A percentile compares a stretch with the other conserved stretches of the same genome.
Conservation (phyloP, 257 asterid species). For the Nicotiana undulata region DNA sequence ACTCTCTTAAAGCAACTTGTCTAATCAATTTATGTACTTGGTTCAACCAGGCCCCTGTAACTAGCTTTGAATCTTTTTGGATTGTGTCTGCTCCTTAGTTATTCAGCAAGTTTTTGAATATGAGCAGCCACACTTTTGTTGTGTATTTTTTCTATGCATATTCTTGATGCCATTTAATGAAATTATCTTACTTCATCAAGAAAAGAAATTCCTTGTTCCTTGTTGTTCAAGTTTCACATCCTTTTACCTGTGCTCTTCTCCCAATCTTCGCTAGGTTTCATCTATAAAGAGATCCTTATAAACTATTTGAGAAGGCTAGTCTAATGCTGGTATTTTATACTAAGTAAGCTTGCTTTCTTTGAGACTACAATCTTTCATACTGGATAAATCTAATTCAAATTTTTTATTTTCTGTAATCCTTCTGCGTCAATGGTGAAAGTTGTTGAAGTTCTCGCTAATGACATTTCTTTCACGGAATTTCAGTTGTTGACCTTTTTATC, state of each 20-base stretch:
- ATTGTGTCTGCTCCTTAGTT: too few relatives aligned
- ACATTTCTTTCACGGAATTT: not conserved
- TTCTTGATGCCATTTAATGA: too few relatives aligned
- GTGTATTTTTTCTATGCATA: too few relatives aligned
- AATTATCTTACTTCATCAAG: not conserved
- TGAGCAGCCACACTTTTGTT: too few relatives aligned
- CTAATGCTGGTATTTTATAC: not conserved
- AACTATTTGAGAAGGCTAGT: not conserved
- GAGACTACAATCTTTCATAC: not conserved
- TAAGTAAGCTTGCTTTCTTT: not conserved
- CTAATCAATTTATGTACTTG: too few relatives aligned
- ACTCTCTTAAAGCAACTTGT: too few relatives aligned
- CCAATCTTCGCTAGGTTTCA: not conserved
- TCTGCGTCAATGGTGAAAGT: not conserved
- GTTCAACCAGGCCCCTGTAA: too few relatives aligned
- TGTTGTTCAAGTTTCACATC: not conserved
- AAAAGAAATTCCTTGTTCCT: not conserved
- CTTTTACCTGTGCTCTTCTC: not conserved
- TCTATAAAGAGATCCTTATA: not conserved
- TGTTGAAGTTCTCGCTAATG: not conserved
- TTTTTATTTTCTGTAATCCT: not conserved
- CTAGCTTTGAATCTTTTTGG: too few relatives aligned
- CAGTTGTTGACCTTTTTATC: slow-evolving; percentile 86
- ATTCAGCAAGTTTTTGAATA: too few relatives aligned
- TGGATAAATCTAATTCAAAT: not conserved